These are phyloP conservation scores for Leccinum disarticulatum DNA, from an alignment of 768 basidiomycete genomes.

Conservation along the genomic window DNA sequence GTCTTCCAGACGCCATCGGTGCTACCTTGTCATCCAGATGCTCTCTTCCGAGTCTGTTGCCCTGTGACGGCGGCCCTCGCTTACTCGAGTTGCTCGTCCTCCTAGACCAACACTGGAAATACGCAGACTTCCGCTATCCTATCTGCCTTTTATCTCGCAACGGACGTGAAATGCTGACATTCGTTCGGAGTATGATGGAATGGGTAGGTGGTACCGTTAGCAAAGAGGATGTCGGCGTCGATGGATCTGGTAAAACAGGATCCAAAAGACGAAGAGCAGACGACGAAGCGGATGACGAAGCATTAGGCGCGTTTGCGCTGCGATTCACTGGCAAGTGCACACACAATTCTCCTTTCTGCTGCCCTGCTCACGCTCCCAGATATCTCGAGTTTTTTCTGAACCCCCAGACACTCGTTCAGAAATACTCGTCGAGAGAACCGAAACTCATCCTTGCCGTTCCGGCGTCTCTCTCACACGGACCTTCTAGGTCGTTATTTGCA, in stretches of 20 bases:
- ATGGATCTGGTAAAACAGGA: conserved; percentile 56
- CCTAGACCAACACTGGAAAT: conserved; percentile 97
- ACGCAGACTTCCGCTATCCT: conserved; percentile 77
- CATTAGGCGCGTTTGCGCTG: conserved; percentile 79
- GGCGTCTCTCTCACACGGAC: conserved; percentile 88
- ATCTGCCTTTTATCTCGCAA: conserved; percentile 93
- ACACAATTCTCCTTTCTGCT: conserved; percentile 1
- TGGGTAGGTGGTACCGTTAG: conserved; percentile 97
- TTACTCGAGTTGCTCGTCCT: conserved; percentile 95
- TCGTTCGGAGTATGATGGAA: conserved; percentile 96
- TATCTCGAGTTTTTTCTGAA: conserved; percentile 91
- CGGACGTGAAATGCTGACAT: conserved; percentile 89
- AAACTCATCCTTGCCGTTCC: conserved; percentile 95
- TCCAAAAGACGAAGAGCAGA: conserved; percentile 56
- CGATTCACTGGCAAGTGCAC: conserved; percentile 84
- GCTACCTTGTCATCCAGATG: conserved; percentile 77
- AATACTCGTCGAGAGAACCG: conserved; percentile 83
- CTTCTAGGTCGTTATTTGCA: conserved; percentile 81
- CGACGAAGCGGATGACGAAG: conserved; percentile 78
- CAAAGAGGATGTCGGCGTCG: conserved; percentile 88
- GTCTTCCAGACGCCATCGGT: conserved; percentile 74
- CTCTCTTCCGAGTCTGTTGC: conserved; percentile 82
- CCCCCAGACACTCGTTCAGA: conserved; percentile 74
- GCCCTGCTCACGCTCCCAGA: conserved; percentile 40
- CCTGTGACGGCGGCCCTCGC: too few species aligned